Base-by-base conservation (phyloP, 139 green algal genomes). In the Chlorella sp. region DNA sequence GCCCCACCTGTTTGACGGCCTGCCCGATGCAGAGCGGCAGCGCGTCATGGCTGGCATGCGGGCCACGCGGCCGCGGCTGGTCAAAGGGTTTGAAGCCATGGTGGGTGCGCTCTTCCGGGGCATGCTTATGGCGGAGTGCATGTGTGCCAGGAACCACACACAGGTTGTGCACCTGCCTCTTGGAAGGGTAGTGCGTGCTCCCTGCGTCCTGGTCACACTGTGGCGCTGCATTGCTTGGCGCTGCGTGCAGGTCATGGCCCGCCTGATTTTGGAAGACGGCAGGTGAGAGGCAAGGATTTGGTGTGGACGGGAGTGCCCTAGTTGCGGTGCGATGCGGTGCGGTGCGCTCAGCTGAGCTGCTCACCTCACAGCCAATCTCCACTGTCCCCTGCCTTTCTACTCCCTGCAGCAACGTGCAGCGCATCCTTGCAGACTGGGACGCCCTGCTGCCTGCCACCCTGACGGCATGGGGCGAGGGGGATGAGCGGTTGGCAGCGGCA, bases 71-170 rank as follows among this genome's bases (percentile, higher is more conserved):
- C 91, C 93, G 3, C 88, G 91, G n/a, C 83, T 96, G 6, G 86
- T 96, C 1, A 87, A 91, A 3, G 93, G 92, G 7, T 94, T 87
- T 56, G 92, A 95, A 36, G 82, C 83, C 56, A 86, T 94, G 75
- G 87, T 93, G 51, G 11, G 51, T n/a, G n/a, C n/a, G n/a, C n/a
- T n/a, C n/a, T n/a, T n/a, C n/a, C n/a, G n/a, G n/a, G n/a, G n/a
- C n/a, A n/a, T n/a, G n/a, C n/a, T n/a, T n/a, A n/a, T n/a, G n/a
- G n/a, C n/a, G n/a, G n/a, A n/a, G n/a, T n/a, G n/a, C n/a, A n/a
- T n/a, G n/a, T n/a, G n/a, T n/a, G n/a, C n/a, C n/a, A n/a, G n/a
- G n/a, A n/a, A n/a, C n/a, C n/a, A n/a, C n/a, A n/a, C n/a, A n/a
- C n/a, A n/a, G n/a, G n/a, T n/a, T n/a, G n/a, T n/a, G n/a, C n/a